Evolutionary conservation across 1,284 basidiomycete genomes (phyloP), one percentile per base, ranked within the genome.

Genomic region (Stygiomarasmius scandens): DNA sequence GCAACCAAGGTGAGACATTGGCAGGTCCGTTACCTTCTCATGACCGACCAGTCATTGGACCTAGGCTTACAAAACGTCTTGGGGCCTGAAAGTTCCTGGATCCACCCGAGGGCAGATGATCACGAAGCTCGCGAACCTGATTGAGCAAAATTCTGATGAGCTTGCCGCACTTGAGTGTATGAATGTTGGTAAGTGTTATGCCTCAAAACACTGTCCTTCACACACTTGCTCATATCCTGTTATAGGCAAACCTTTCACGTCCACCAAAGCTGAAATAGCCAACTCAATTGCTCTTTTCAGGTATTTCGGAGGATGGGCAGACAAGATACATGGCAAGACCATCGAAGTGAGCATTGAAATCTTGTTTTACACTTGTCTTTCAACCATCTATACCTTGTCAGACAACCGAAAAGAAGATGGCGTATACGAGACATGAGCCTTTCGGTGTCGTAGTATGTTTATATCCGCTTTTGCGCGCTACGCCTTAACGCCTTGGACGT

Each of bases 371-470:
- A 52, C 20, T 51, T 16, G 27, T 24, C 20, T 2, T 36, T 34
- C 32, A 32, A 32, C 29, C 16, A 16, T 41, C 38, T n/a, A 43
- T 45, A 24, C 49, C 20, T 89, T 92, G 69, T 49, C 55, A 83
- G 83, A 88, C 86, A 43, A 73, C 74, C 58, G 79, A 87, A 62
- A 67, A 67, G 23, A 90, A 89, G 70, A 75, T 92, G 59, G 82
- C 80, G 2, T 93, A 90, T 74, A 89, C 91, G 19, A 80, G 86
- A 32, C 91, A 93, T 70, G 94, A 96, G 74, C 93, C 94, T 20
- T 88, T 93, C 65, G 94, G 94, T 64, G 93, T 95, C 58, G 82
- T 85, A 23, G 76, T 74, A 56, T 22, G 70, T 64, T 45, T 46
- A 4, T 14, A 11, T 19, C 45, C 22, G 8, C 5, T 6, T 27